Conservation (phyloP, 345 rosid genomes). For the Aurinia saxatilis region DNA sequence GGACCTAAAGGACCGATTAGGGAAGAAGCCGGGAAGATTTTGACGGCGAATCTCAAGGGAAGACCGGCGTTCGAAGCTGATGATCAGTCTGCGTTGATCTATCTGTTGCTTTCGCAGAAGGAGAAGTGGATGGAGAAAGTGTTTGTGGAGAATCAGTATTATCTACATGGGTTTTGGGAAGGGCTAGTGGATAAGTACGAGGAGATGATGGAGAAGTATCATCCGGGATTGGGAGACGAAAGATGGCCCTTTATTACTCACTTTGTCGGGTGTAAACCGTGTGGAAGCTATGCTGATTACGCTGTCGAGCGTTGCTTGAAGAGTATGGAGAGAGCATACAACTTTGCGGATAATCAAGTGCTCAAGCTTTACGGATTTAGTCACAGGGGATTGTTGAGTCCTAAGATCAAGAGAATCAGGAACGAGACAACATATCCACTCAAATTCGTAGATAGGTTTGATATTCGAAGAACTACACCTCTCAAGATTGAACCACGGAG, state of each 20-base stretch:
- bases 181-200: conserved; percentile 88
- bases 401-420: conserved; percentile 84
- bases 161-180: conserved; percentile 90
- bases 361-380: conserved; percentile 81
- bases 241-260: conserved; percentile 98
- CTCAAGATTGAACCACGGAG: conserved; percentile 29
- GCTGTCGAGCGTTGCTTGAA: conserved; percentile 78
- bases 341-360: conserved; percentile 92
- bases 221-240: conserved; percentile 90
- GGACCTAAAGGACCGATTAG: conserved; percentile 81
- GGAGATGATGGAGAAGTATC: conserved; percentile 94
- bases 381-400: conserved; percentile 86
- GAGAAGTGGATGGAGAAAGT: conserved; percentile 83
- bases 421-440: conserved; percentile 70
- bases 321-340: conserved; percentile 95
- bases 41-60: conserved; percentile 78
- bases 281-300: conserved; percentile 96
- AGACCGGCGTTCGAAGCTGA: conserved; percentile 91
- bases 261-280: conserved; percentile 92
- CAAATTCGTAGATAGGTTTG: conserved; percentile 66
- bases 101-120: conserved; percentile 74
- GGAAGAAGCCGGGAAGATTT: conserved; percentile 86
- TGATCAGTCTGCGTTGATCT: conserved; percentile 92
- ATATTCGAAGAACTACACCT: conserved; percentile 47
- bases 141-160: conserved; percentile 80